These are phyloP conservation scores for Onygenales sp. DNA, from an alignment of 2,329 filamentous ascomycete genomes.

Conservation along the genomic window DNA sequence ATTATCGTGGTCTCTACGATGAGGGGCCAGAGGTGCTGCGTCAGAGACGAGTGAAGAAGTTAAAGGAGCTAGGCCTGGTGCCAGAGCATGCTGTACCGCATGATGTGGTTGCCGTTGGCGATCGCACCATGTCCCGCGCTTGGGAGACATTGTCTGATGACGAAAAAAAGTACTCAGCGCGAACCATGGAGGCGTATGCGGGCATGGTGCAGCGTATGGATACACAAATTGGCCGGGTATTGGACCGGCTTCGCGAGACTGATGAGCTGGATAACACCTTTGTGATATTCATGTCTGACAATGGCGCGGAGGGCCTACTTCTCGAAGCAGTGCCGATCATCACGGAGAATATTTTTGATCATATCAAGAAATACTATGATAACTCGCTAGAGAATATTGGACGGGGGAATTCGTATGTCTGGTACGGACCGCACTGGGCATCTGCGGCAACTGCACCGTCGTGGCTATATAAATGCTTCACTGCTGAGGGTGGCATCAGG, in stretches of 20 bases:
- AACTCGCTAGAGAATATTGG: conserved; percentile 51
- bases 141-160: conserved; percentile 27
- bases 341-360: conserved; percentile 43
- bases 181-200: conserved; percentile 54
- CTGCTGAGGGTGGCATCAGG: conserved; percentile 42
- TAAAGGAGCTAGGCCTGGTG: conserved; percentile 51
- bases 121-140: conserved; percentile 37
- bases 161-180: conserved; percentile 31
- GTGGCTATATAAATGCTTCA: conserved; percentile 41
- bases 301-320: conserved; percentile 51
- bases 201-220: conserved; percentile 58
- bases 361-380: conserved; percentile 49
- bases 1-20: conserved; percentile 52
- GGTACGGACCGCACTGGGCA: conserved; percentile 52
- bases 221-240: conserved; percentile 48
- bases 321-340: conserved; percentile 52
- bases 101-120: conserved; percentile 32
- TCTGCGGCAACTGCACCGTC: conserved; percentile 44
- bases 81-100: conserved; percentile 34
- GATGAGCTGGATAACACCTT: conserved; percentile 56
- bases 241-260: conserved; percentile 45
- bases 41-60: conserved; percentile 41
- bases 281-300: conserved; percentile 55
- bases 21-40: conserved; percentile 51
- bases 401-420: conserved; percentile 48